Base-by-base conservation (phyloP, 2,329 filamentous ascomycete species). In the Orbilia javanica region DNA sequence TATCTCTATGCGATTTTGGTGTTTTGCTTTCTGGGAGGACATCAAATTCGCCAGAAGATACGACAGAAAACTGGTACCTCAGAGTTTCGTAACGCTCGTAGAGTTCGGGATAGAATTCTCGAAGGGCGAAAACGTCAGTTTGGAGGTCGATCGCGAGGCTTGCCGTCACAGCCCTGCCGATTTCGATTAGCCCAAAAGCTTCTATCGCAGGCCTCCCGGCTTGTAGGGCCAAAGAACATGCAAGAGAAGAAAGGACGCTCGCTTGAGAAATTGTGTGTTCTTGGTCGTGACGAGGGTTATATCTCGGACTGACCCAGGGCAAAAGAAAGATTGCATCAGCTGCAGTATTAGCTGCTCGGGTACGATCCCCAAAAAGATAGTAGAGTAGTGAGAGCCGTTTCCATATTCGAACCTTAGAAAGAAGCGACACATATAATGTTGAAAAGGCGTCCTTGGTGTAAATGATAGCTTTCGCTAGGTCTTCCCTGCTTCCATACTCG, bases 291-390 rank as follows among this genome's bases (percentile, higher is more conserved):
- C 67, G 67, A 44, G 55, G 44, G 3, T 63, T 7, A 46, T 63
- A 71, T 48, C 52, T 71, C 1, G 67, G 55, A 48, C 55, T 71
- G 29, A 71, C 27, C 3, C 67, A 55, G 29, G 55, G 67, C 25
- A 63, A 44, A 31, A 63, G 53, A 7, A 42, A 18, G 22, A 39
- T 50, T 8, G 55, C 18, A 6, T 63, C 31, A 1, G 55, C 31
- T 22, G 55, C 55, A 4, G 13, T 44, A 18, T 52, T n/a, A 6
- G 53, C 55, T 0, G 67, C 67, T 29, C 8, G 1, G 1, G 8
- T 7, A 6, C n/a, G 1, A 8, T 70, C 39, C 1, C 52, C 10
- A 1, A n/a, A n/a, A 7, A 39, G 5, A 7, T 20, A n/a, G 39
- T 60, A 70, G 0, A 70, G 27, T 25, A 15, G 34, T 11, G 7